Base-by-base conservation (phyloP, 768 basidiomycete species). In the Trametes cinnabarina region DNA sequence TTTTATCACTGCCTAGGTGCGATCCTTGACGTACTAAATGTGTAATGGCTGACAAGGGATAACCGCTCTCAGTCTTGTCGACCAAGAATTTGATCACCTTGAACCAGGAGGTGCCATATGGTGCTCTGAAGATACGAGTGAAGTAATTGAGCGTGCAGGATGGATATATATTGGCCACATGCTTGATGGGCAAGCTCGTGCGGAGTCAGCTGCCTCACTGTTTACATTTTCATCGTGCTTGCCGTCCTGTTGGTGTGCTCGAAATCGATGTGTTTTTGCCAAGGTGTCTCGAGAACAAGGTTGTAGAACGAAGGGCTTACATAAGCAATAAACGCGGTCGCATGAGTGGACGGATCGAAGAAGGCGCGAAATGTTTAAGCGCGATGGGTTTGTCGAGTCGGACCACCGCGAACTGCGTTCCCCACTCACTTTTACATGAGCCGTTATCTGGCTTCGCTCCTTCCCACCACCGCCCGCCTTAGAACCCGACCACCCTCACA, bases 1-100 rank as follows among this genome's bases (percentile, higher is more conserved):
- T 86, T 94, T 69, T 91, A 94, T 70, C 90, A 94, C 63, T 92
- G 90, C 68, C 78, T 94, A 41, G 90, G 92, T 92, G 3, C 51
- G 6, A 6, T 17, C 15, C 5, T 15, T 30, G 19, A 22, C 20
- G 3, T 4, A 15, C 10, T 8, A 4, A 15, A 20, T n/a, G 14
- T 25, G 5, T 15, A 15, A 15, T 39, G 5, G 7, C 37, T 39
- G 15, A 39, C 37, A 15, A n/a, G 7, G 4, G 9, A 28, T 12
- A 32, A 6, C 30, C 47, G 14, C 22, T 2, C n/a, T 19, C 62
- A 94, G 92, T 90, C 51, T 79, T 94, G 44, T 81, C 83, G 11
- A 92, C 90, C 20, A 94, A 93, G 68, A 77, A 86, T 61, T 76
- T 90, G 15, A 60, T 94, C 49, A 74, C 70, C 19, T 71, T 94